Base-by-base conservation (phyloP, 345 rosid genomes). In the Erysimum cheiranthoides region DNA sequence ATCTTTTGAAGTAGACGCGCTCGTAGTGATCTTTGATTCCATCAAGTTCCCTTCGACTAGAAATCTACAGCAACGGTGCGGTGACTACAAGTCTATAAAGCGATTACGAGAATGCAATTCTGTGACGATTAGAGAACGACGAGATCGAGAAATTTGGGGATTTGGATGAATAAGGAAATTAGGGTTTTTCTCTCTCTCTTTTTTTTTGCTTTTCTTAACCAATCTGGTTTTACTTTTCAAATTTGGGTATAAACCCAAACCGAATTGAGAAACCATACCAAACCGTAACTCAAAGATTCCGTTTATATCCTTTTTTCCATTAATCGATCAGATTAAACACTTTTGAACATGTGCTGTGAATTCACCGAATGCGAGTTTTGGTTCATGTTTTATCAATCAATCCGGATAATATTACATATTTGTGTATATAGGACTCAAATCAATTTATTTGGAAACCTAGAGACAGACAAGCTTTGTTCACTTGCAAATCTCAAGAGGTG, bases 401-500 rank as follows among this genome's bases (percentile, higher is more conserved):
- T 59, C 56, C 10, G 2, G 21, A 57, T 42, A 43, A 42, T 30
- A 27, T 14, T 47, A 71, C 42, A 69, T 21, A 13, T 36, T 68
- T 54, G 10, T 38, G 2, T 38, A n/a, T 68, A 28, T 34, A n/a
- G 6, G 17, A 54, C 7, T 40, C 13, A n/a, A 36, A 31, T 16
- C 0, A 7, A 36, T 8, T 36, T 28, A n/a, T 10, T 52, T 0
- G 10, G 7, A 54, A 16, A 40, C 17, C 5, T 31, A 42, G 42
- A 58, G 73, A 68, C 12, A 58, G 73, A 68, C 12, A 30, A 69
- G 38, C 60, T 60, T 60, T 47, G 39, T 68, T 67, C 78, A 84
- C 73, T 84, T 79, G 81, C 91, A 85, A 74, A 42, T 73, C 0
- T 32, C 56, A 31, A 93, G 93, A 8, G 96, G 98, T 18, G 85